These are phyloP conservation scores for Cymbidium sinense DNA, from an alignment of 106 monocot species.

Conservation along the genomic window DNA sequence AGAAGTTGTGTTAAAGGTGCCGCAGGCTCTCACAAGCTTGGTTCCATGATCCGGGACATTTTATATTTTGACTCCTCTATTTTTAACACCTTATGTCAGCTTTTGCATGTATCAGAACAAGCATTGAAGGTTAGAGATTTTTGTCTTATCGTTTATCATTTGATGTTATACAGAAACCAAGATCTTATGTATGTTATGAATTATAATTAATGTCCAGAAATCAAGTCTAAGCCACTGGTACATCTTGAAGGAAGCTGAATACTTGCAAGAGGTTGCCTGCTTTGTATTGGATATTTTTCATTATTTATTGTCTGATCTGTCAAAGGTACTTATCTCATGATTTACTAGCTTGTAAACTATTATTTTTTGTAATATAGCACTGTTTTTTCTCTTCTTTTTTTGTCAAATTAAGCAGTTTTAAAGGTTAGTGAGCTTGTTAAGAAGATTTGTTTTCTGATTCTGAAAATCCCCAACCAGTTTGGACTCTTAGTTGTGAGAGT, in stretches of 20 bases:
- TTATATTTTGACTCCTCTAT: slow-evolving; percentile 69
- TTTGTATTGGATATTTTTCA: slow-evolving; percentile 54
- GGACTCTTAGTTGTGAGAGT: no score
- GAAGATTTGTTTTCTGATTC: not conserved
- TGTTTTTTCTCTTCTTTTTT: not conserved
- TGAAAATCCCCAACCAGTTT: not conserved
- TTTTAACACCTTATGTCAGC: slow-evolving; percentile 43
- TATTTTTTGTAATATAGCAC: not conserved
- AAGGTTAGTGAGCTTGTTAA: not conserved
- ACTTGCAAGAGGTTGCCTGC: slow-evolving; percentile 43
- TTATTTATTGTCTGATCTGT: slow-evolving; percentile 33
- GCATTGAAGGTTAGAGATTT: slow-evolving; percentile 41
- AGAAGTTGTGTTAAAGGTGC: slow-evolving; percentile 46
- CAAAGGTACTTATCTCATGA: slow-evolving; percentile 41
- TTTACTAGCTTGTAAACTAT: not conserved
- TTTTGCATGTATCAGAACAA: slow-evolving; percentile 41
- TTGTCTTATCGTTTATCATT: not conserved
- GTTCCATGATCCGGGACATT: slow-evolving; percentile 42
- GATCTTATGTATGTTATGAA: not conserved
- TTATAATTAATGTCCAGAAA: slow-evolving; percentile 24
- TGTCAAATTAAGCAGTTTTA: not conserved
- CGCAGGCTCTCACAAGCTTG: slow-evolving; percentile 21
- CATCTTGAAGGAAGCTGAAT: slow-evolving; percentile 61
- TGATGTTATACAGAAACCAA: not conserved
- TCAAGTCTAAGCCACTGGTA: slow-evolving; percentile 23